phyloP scores from a whole-genome alignment of 768 basidiomycete species.

The Gloeostereum incarnatum region DNA sequence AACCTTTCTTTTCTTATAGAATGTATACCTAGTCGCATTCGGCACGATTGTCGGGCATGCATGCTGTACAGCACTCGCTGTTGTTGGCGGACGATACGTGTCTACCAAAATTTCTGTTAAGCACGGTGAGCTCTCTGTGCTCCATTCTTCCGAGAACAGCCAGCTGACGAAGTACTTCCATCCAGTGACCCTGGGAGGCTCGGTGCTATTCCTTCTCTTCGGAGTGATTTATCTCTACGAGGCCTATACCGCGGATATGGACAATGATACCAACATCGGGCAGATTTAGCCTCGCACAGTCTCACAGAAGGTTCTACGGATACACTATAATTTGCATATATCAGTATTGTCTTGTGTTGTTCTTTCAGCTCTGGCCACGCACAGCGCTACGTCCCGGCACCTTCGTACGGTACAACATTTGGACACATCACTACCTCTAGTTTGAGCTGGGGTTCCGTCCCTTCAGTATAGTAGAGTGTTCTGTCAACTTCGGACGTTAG shows the following conservation, averaged over 20 bases:
- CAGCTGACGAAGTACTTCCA: not conserved
- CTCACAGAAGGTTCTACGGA: too few relatives aligned
- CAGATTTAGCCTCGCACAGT: too few relatives aligned
- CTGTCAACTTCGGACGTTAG: too few relatives aligned
- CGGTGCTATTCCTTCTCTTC: slow-evolving; percentile 76
- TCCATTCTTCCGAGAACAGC: slow-evolving; percentile 4
- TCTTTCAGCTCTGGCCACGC: too few relatives aligned
- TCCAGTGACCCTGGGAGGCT: slow-evolving; percentile 80
- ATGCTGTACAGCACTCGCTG: slow-evolving; percentile 81
- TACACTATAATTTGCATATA: too few relatives aligned
- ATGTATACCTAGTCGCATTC: slow-evolving; percentile 82
- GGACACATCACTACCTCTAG: too few relatives aligned
- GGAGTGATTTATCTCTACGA: slow-evolving; percentile 72
- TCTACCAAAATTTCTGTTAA: slow-evolving; percentile 95
- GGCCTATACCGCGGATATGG: slow-evolving; percentile 27
- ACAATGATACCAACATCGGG: too few relatives aligned
- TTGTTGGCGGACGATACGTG: slow-evolving; percentile 87
- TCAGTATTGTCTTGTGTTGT: too few relatives aligned
- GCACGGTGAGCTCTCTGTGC: slow-evolving; percentile 51
- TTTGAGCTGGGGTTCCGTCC: too few relatives aligned
- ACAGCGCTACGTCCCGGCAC: too few relatives aligned
- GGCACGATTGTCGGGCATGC: slow-evolving; percentile 89
- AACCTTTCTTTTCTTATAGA: slow-evolving; percentile 44
- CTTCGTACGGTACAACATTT: too few relatives aligned
- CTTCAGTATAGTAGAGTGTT: too few relatives aligned